Conservation (phyloP, 352 stramenopile species). For the Phytopythium cucurbitacearum region DNA sequence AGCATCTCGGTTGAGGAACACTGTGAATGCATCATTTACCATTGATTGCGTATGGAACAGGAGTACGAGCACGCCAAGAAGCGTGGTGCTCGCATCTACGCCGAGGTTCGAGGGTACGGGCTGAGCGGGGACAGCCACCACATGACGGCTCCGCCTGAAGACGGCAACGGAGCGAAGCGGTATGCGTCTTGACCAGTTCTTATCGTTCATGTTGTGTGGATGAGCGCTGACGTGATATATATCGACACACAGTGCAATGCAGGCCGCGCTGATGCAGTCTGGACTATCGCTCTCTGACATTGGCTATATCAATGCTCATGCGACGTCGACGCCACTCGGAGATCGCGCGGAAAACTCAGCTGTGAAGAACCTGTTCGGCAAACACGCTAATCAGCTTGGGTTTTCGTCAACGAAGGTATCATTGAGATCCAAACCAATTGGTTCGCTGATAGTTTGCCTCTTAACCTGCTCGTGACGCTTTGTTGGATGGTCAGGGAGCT, state of each 20-base stretch:
- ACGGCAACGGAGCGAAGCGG: slow-evolving; percentile 55
- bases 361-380: slow-evolving; percentile 85
- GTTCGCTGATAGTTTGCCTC: background rate
- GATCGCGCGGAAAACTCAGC: slow-evolving; percentile 93
- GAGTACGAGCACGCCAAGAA: slow-evolving; percentile 91
- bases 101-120: slow-evolving; percentile 94
- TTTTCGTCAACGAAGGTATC: slow-evolving; percentile 82
- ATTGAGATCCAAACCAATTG: background rate
- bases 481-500: slow-evolving; percentile 42
- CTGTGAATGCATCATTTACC: background rate
- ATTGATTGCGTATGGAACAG: slow-evolving; percentile 8
- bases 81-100: slow-evolving; percentile 92
- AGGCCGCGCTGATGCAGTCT: slow-evolving; percentile 81
- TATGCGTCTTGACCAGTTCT: slow-evolving; percentile 7
- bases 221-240: background rate
- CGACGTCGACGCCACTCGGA: slow-evolving; percentile 96
- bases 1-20: background rate
- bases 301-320: slow-evolving; percentile 98
- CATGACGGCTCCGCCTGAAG: slow-evolving; percentile 71
- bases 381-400: slow-evolving; percentile 41
- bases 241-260: slow-evolving; percentile 78
- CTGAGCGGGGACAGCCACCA: slow-evolving; percentile 96
- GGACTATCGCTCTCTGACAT: slow-evolving; percentile 80
- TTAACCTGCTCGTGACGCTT: background rate
- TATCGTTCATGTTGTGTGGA: no score